These are phyloP conservation scores for Botrytis fabae DNA, from an alignment of 2,329 filamentous ascomycete genomes.

Conservation along the genomic window DNA sequence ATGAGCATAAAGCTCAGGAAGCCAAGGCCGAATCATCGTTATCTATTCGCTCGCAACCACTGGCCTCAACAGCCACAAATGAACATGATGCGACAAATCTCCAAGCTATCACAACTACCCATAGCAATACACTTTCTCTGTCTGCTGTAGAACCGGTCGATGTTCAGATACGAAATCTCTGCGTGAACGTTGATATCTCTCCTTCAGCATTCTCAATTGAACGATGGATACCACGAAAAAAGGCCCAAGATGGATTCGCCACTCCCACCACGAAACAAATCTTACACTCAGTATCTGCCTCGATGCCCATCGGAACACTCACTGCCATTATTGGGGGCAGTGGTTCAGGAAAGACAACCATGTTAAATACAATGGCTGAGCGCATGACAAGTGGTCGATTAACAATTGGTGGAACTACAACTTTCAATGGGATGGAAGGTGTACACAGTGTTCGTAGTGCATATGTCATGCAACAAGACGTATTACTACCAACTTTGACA, in stretches of 20 bases:
- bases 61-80: neutral
- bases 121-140: conserved; percentile 39
- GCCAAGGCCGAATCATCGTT: neutral
- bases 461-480: conserved; percentile 77
- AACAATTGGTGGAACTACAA: conserved; percentile 54
- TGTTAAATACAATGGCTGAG: conserved; percentile 71
- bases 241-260: conserved; percentile 40
- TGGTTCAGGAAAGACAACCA: conserved; percentile 71
- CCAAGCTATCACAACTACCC: conserved; percentile 27
- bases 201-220: conserved; percentile 52
- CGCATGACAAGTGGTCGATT: conserved; percentile 59
- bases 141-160: conserved; percentile 56
- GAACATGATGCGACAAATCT: conserved; percentile 9
- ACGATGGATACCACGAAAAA: conserved; percentile 41
- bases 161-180: conserved; percentile 54
- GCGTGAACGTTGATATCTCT: conserved; percentile 58
- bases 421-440: conserved; percentile 61
- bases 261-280: conserved; percentile 50
- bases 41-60: neutral
- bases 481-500: conserved; percentile 70
- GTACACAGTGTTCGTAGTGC: conserved; percentile 59
- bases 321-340: conserved; percentile 76
- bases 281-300: conserved; percentile 62
- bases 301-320: conserved; percentile 64
- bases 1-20: neutral